Evolutionary conservation across 1,284 basidiomycete species (phyloP), one percentile per base, ranked within the genome.

Genomic region (Tilletia horrida): DNA sequence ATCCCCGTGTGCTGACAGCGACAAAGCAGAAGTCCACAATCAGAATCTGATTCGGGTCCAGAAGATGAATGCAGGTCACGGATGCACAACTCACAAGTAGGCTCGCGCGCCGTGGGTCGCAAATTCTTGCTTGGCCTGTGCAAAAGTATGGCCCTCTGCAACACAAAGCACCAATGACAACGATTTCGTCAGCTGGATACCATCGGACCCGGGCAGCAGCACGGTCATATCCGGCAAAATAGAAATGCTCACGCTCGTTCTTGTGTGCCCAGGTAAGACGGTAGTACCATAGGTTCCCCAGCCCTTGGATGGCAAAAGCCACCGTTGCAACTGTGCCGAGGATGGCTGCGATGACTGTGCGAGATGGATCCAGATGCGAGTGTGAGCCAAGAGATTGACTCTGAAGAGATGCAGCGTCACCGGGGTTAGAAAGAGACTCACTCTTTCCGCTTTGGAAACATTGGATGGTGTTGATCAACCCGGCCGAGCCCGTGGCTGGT

Each of bases 381-480:
- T 61, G 21, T 44, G 44, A 42, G 23, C 50, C 2, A 11, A 48
- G 18, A 7, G 47, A 13, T 8, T 11, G 47, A 4, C 11, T n/a
- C 9, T 9, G 18, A 6, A 23, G 13, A 3, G 50, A 23, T 52
- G 6, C 13, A 25, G 50, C 25, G n/a, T 27, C n/a, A 23, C 11
- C 8, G 11, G 47, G 3, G 25, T 48, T 8, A n/a, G 8, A 9
- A 47, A 1, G 14, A 7, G 35, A 66, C 64, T 59, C 45, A 63
- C 65, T 65, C 23, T 66, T 31, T 11, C 59, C 62, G 16, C 67
- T 62, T 18, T 66, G 67, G 63, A 78, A 81, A 25, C 67, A 88
- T 70, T 88, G 85, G 73, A 96, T 91, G 42, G 90, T 95, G 83
- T 93, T 91, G 79, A 97, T 91, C 59, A 98, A 85, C n/a, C 96